phyloP scores from a whole-genome alignment of 345 rosid species.

The Barbarea vulgaris region DNA sequence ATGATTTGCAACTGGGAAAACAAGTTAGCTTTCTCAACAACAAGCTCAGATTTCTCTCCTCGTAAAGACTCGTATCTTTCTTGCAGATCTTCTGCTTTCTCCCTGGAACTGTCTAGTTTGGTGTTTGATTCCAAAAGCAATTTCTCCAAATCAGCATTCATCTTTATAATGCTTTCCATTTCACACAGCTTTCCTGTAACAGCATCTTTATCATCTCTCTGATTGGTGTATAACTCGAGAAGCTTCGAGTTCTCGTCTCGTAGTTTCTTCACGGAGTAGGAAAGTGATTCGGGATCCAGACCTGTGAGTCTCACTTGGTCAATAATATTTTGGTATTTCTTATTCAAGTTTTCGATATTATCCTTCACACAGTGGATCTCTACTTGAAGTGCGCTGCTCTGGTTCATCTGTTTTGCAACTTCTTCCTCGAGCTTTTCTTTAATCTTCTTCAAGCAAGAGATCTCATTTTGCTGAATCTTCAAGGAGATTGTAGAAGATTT shows the following conservation, averaged over 20 bases:
- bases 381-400: slow-evolving; percentile 69
- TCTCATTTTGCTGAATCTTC: slow-evolving; percentile 53
- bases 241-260: slow-evolving; percentile 65
- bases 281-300: slow-evolving; percentile 57
- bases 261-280: slow-evolving; percentile 62
- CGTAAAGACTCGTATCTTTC: slow-evolving; percentile 61
- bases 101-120: slow-evolving; percentile 62
- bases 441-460: slow-evolving; percentile 58
- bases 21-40: slow-evolving; percentile 63
- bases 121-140: slow-evolving; percentile 71
- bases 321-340: slow-evolving; percentile 55
- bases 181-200: slow-evolving; percentile 30
- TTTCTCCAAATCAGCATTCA: slow-evolving; percentile 63
- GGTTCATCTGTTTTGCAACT: slow-evolving; percentile 59
- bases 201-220: slow-evolving; percentile 47
- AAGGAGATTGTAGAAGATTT: slow-evolving; percentile 52
- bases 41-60: slow-evolving; percentile 71
- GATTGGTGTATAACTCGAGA: slow-evolving; percentile 51
- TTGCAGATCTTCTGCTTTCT: slow-evolving; percentile 56
- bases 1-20: slow-evolving; percentile 78
- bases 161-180: slow-evolving; percentile 47
- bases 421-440: slow-evolving; percentile 81
- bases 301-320: slow-evolving; percentile 72
- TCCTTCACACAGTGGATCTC: slow-evolving; percentile 70
- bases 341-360: slow-evolving; percentile 59